Evolutionary conservation across 1,139 yeast species (phyloP).

Genomic region (Taiozyma onychis): DNA sequence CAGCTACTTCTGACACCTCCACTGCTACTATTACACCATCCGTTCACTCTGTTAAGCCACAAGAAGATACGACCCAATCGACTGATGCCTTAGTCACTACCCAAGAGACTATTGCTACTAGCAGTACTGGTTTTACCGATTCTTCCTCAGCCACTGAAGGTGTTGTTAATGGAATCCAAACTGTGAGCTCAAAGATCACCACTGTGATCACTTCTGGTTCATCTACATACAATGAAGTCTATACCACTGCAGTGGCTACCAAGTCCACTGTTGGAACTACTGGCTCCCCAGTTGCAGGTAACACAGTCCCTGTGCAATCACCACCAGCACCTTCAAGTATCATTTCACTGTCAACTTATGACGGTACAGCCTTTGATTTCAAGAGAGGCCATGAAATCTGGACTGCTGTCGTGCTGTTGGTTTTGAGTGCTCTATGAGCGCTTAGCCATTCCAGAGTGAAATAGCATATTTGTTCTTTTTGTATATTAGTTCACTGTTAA

Average conservation of each 20-base stretch:
- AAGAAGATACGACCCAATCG: not conserved
- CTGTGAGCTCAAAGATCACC: conserved; percentile 1
- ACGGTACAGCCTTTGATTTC: conserved; percentile 7
- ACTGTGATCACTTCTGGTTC: conserved; percentile 1
- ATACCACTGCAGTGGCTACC: not conserved
- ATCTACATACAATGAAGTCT: not conserved
- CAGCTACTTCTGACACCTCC: not conserved
- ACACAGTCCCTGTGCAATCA: not conserved
- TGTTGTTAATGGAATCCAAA: not conserved
- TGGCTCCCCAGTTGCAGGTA: not conserved
- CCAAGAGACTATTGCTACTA: not conserved
- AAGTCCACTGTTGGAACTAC: not conserved
- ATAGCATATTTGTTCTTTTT: too few relatives aligned
- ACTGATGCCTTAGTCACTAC: not conserved
- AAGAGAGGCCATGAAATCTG: conserved; percentile 1
- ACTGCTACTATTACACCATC: not conserved
- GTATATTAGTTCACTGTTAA: too few relatives aligned
- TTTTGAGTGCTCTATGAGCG: not conserved
- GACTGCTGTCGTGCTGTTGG: not conserved
- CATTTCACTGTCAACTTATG: conserved; percentile 1
- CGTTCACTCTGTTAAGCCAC: not conserved
- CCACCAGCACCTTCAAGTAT: not conserved
- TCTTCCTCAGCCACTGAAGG: not conserved
- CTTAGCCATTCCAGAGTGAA: not conserved
- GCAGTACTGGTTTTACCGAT: not conserved